Base-by-base conservation (phyloP, 2,329 filamentous ascomycete species). In the Exophiala sp. region DNA sequence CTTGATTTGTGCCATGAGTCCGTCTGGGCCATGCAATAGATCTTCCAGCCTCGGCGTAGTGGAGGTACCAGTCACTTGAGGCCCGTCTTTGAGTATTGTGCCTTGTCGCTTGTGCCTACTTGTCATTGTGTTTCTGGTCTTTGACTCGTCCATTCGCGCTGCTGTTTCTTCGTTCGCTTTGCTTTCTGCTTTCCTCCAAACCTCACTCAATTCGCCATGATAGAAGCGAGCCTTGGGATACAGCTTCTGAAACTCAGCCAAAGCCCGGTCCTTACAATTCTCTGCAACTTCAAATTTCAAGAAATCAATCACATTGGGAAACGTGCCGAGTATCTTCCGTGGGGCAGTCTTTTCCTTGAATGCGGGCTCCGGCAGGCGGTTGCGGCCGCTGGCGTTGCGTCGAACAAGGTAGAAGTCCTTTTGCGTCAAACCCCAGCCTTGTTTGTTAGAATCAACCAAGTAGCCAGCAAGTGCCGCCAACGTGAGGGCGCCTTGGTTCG, bases 361-460 rank as follows among this genome's bases (percentile, higher is more conserved):
- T 67, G 30, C 56, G 14, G 27, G 59, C 49, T 29, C 9, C 9
- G 16, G 32, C 10, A 52, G 42, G 10, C 14, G 2, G 8, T 5
- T 7, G 7, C 1, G 14, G 6, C 56, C 56, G 11, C 23, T 50
- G 2, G 50, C 27, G 2, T 43, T 27, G 2, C 18, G 19, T 9
- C 51, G 42, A 3, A 58, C 10, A 3, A 13, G 2, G 24, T 46
- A 16, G 71, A 71, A 75, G 5, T 63, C 63, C n/a, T 63, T 55
- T 24, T 67, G 64, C 1, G 65, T 64, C 10, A 74, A 63, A 27
- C 65, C 63, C n/a, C 71, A 64, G 1, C 73, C 73, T 2, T 65
- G 64, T 52, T 75, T 76, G 10, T 64, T 65, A 22, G 66, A 65
- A 49, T 76, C 73, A 1, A 75, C 72, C 4, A 75, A 63, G 52